Evolutionary conservation across 2,329 filamentous ascomycete species (phyloP), one percentile per base, ranked within the genome.

Genomic region (Cladosporium sp.): DNA sequence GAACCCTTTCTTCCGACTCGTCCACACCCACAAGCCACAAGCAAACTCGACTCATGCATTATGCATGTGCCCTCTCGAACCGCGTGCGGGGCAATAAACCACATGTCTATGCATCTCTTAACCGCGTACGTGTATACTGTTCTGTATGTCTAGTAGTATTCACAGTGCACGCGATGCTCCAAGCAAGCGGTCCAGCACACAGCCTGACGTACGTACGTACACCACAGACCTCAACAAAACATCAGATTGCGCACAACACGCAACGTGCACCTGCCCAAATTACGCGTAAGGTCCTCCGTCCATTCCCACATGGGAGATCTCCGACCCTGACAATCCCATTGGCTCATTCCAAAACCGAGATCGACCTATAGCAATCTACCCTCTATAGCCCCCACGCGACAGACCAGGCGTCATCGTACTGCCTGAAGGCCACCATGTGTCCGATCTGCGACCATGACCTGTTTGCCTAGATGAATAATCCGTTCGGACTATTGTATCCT

Each of bases 301-400:
- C 41, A 47, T 21, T 10, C 41, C 41, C 41, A 47, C 41, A 47
- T 47, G 41, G 41, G n/a, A 47, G 10, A 12, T 21, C 41, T 47
- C 41, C 41, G 21, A 10, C n/a, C 41, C 41, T 12, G n/a, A 12
- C n/a, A 47, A 47, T 21, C 41, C 41, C 41, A 47, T 47, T 47
- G 41, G 41, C 41, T 12, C 41, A 24, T 7, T 10, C n/a, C 3
- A 1, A 47, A n/a, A 47, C 8, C 41, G n/a, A 47, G 41, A 47
- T 47, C 41, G 41, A 21, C 41, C 57, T 59, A 59, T 59, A 59
- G 57, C 57, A 59, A 59, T 59, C 34, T 59, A 18, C 38, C 14
- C 24, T 41, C 57, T 59, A 59, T 59, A 59, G 24, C 52, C 21
- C 36, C 36, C 57, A 59, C 57, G 26, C 57, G 36, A 21, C 57